Conservation (phyloP, 2,329 filamentous ascomycete genomes). For the Truncatella angustata region DNA sequence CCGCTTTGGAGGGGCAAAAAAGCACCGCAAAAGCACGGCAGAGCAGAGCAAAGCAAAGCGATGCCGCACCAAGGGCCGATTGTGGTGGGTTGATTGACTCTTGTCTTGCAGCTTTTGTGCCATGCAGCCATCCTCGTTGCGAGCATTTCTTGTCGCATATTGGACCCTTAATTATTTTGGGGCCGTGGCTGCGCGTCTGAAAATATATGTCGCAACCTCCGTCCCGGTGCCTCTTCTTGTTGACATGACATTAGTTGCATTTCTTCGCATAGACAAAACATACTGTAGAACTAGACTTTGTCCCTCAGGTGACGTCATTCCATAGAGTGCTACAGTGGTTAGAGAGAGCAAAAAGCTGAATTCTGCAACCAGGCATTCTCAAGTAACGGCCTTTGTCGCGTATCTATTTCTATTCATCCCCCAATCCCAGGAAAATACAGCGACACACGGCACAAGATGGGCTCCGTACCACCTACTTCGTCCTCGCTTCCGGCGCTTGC, state of each 20-base stretch:
- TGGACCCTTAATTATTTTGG: not conserved
- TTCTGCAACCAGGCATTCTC: not conserved
- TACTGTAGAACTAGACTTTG: not conserved
- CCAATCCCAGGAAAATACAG: not conserved
- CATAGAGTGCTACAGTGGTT: not conserved
- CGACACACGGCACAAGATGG: not conserved
- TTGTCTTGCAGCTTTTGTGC: not conserved
- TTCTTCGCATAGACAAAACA: too few species aligned
- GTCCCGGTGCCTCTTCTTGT: not conserved
- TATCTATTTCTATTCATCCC: too few species aligned
- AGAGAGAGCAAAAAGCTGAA: not conserved
- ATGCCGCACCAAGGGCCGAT: not conserved
- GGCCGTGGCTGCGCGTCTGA: not conserved
- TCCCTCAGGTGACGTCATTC: conserved; percentile 8
- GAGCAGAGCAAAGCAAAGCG: too few species aligned
- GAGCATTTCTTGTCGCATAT: not conserved
- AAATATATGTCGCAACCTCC: not conserved
- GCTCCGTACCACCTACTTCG: not conserved
- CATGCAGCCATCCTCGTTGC: not conserved
- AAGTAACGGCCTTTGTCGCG: too few species aligned
- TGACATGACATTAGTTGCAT: too few species aligned
- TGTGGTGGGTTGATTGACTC: not conserved
- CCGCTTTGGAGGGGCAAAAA: conserved; percentile 1
- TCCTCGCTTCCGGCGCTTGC: conserved; percentile 54
- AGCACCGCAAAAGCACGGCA: too few species aligned